A percentile compares a stretch with the other conserved stretches of the same genome.
phyloP scores from a whole-genome alignment of 306 rosid species.

The Pueraria montana region DNA sequence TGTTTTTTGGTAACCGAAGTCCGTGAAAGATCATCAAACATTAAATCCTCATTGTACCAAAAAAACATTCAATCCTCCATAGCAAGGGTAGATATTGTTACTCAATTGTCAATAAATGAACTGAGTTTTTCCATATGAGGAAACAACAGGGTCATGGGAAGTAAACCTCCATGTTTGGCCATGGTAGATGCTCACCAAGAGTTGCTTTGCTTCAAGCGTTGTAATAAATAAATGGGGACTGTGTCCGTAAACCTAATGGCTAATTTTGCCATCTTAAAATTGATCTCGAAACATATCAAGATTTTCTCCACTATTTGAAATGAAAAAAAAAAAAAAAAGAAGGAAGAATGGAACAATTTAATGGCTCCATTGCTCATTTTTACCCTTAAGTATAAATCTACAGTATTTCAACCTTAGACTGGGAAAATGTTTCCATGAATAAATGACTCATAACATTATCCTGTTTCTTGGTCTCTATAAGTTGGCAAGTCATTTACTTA shows the following conservation, averaged over 20 bases:
- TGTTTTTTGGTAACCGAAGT: not conserved
- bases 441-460: not conserved
- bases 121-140: not conserved
- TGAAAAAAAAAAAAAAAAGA: not conserved
- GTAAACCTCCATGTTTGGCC: not conserved
- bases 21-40: not conserved
- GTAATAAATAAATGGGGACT: constrained; percentile 22
- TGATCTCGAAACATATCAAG: not conserved
- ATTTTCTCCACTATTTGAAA: not conserved
- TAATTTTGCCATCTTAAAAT: not conserved
- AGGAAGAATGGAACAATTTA: not conserved
- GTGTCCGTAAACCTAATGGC: not conserved
- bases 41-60: too few species aligned
- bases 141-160: not conserved
- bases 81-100: constrained; percentile 8
- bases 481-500: not conserved
- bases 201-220: not conserved
- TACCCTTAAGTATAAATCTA: not conserved
- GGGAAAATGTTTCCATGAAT: not conserved
- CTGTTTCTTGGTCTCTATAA: not conserved
- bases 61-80: constrained; percentile 20
- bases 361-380: not conserved
- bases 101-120: constrained; percentile 38
- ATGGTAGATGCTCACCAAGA: not conserved
- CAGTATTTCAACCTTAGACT: not conserved